Base-by-base conservation (phyloP, 352 stramenopile genomes). In the Pythium sp. region DNA sequence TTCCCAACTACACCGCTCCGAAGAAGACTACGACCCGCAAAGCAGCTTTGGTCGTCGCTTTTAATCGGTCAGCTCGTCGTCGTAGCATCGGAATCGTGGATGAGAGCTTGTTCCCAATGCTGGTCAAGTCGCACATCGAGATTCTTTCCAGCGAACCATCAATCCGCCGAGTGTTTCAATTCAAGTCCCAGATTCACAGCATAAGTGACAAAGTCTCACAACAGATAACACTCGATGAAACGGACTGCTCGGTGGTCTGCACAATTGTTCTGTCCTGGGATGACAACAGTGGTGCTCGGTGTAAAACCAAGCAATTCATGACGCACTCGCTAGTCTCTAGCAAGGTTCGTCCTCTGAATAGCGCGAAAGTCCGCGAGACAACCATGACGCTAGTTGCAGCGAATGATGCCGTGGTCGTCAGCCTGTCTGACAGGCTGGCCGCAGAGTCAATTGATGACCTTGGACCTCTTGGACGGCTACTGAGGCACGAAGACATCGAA, bases 391-490 rank as follows among this genome's bases (percentile, higher is more conserved):
- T 70, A 18, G 2, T 28, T 9, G 30, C 34, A 20, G 15, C 28
- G 2, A 46, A 14, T n/a, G 36, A 15, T 11, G 14, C 12, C 0
- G 49, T 66, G 28, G 36, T 49, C 26, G 60, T 49, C 6, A 54
- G n/a, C 5, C 7, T 72, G 20, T 62, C 59, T 6, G 62, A 67
- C 22, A n/a, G 14, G 18, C 2, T 63, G 1, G 28, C 59, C 12
- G 66, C 61, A 32, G 51, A 62, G n/a, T 63, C 57, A 5, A 64
- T 9, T n/a, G 43, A 64, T 26, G 32, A 51, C 46, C 32, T 38
- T 11, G 63, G 26, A 49, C 60, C 38, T 5, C 62, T 80, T 8
- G 72, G 74, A 8, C 63, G 69, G 0, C 57, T 77, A 1, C 28
- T 80, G 12, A 34, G 49, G 20, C 32, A 67, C 22, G 62, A 63